These are phyloP conservation scores for Diplodia sapinea DNA, from an alignment of 2,329 filamentous ascomycete genomes.

Conservation along the genomic window DNA sequence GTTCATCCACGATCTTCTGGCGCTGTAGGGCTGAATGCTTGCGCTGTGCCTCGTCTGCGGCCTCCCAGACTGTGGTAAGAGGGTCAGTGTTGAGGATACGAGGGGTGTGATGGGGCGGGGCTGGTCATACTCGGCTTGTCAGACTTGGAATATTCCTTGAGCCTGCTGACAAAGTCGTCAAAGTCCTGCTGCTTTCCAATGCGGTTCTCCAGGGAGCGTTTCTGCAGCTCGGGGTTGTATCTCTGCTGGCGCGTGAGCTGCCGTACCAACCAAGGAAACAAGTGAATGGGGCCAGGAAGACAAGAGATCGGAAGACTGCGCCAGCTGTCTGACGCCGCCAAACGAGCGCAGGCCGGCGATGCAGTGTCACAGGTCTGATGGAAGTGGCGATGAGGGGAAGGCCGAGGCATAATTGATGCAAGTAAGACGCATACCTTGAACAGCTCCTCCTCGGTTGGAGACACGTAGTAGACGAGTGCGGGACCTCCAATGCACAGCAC, in stretches of 20 bases:
- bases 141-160: constrained; percentile 90
- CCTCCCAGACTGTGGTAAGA: constrained; percentile 32
- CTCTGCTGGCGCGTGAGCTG: constrained; percentile 53
- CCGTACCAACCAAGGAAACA: not conserved
- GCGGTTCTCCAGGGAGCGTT: constrained; percentile 80
- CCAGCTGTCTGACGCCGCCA: not conserved
- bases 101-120: not conserved
- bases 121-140: constrained; percentile 80
- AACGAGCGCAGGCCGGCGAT: not conserved
- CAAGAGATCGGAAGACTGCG: not conserved
- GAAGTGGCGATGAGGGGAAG: not conserved
- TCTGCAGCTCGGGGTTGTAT: constrained; percentile 95
- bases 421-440: constrained; percentile 62
- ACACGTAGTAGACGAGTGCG: constrained; percentile 77
- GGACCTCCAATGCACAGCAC: constrained; percentile 82
- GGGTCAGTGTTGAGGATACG: not conserved
- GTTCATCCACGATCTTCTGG: constrained; percentile 41
- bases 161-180: constrained; percentile 79
- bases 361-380: not conserved
- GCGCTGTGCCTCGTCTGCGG: constrained; percentile 31
- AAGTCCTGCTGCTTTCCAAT: constrained; percentile 82
- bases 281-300: constrained; percentile 7
- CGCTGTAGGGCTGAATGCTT: constrained; percentile 33
- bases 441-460: constrained; percentile 88
- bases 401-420: constrained; percentile 10